These are phyloP conservation scores for Bocquillonia castaneifolia DNA, from an alignment of 441 rosid species.

Conservation along the genomic window DNA sequence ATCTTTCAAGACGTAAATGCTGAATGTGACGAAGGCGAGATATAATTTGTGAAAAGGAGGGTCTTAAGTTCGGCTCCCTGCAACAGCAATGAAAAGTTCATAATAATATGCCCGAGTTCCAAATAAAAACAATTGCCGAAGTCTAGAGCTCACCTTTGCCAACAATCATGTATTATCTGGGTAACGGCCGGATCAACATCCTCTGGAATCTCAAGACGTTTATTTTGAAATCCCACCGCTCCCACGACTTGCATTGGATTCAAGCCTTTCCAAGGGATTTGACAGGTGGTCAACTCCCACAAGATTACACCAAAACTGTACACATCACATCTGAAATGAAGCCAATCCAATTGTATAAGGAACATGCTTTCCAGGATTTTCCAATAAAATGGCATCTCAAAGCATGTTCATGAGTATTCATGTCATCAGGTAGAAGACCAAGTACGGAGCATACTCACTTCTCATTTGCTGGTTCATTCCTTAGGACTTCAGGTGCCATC, in stretches of 20 bases:
- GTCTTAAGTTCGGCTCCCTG: slow-evolving; percentile 84
- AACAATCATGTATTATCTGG: slow-evolving; percentile 75
- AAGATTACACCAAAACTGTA: slow-evolving; percentile 97
- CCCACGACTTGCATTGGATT: slow-evolving; percentile 99
- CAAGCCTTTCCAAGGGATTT: slow-evolving; percentile 90
- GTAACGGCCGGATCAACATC: slow-evolving; percentile 65
- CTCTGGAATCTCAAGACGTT: slow-evolving; percentile 80
- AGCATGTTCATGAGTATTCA: no score
- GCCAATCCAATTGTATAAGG: slow-evolving; percentile 22
- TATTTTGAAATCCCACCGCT: slow-evolving; percentile 94
- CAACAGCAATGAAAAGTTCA: slow-evolving; percentile 11
- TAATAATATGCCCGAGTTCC: not conserved
- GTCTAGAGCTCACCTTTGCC: slow-evolving; percentile 67
- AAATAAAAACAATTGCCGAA: not conserved
- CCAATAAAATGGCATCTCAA: slow-evolving; percentile 2
- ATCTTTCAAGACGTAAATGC: slow-evolving; percentile 43
- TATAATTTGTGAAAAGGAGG: slow-evolving; percentile 79
- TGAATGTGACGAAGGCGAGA: slow-evolving; percentile 52
- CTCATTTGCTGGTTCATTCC: slow-evolving; percentile 97
- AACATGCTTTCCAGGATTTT: slow-evolving; percentile 12
- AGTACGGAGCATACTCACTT: slow-evolving; percentile 51
- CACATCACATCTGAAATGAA: slow-evolving; percentile 78
- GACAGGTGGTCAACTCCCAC: slow-evolving; percentile 82
- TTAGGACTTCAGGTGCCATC: slow-evolving; percentile 99
- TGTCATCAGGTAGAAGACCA: no score